Base-by-base conservation (phyloP, 192 early-diverging fungal genomes). In the Linnemannia zychae region DNA sequence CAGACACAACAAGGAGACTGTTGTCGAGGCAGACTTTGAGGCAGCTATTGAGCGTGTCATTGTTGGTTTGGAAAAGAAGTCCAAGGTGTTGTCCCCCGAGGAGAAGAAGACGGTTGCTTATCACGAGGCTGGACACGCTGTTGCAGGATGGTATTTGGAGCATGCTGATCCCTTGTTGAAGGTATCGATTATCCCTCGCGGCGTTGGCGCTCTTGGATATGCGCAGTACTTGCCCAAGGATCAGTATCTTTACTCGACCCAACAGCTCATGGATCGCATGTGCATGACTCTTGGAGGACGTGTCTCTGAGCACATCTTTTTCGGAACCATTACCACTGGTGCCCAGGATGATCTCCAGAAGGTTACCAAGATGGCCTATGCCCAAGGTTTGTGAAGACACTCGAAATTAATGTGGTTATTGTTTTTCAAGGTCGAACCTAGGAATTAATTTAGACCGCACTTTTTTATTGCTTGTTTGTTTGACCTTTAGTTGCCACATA, bases 81-180 rank as follows among this genome's bases (percentile, higher is more conserved):
- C 96, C 46, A 93, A 96, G 24, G 96, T 99, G 33, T 88, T 99
- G 76, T 95, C 95, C 48, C 97, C 99, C 3, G 96, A 97, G 71
- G 99, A 99, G 89, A 99, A 99, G 93, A 98, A 95, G 92, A 98
- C 97, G 28, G 98, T 99, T 44, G 99, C 99, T n/a, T 98, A 99
- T 89, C 99, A 99, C 89, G 99, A 99, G 91, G 99, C 99, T 50
- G 99, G 99, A 4, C 99, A 99, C 83, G 99, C 99, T 37, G 97
- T 99, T 71, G 96, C 95, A 13, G 99, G 99, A 46, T 99, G 99
- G 99, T 99, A 96, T 85, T 90, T 99, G 78, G 92, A 98, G 75
- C 94, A 98, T 75, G 97, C 99, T 0, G 96, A 98, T 88, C 99
- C 99, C 24, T 88, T 99, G 66, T 91, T 99, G 66, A 99, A 99